A percentile compares a stretch with the other conserved stretches of the same genome.
phyloP scores from a whole-genome alignment of 306 rosid genomes.

The Casuarina cunninghamiana region DNA sequence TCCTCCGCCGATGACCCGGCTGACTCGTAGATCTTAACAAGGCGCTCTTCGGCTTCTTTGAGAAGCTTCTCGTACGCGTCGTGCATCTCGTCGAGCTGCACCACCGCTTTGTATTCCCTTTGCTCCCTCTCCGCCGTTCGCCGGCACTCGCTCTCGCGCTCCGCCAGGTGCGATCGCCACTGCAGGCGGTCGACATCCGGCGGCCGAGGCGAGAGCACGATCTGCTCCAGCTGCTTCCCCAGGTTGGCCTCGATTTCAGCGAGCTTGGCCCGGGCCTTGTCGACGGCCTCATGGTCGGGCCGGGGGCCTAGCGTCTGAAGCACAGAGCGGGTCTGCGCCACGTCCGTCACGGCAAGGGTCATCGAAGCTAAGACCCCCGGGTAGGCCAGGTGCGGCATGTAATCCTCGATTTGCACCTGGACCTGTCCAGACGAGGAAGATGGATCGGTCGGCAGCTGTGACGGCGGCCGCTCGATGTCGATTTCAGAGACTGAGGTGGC shows the following conservation, averaged over 20 bases:
- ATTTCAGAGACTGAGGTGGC: slow-evolving; percentile 4
- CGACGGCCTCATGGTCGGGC: slow-evolving; percentile 83
- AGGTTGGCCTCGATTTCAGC: slow-evolving; percentile 52
- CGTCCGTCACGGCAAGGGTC: slow-evolving; percentile 78
- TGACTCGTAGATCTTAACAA: slow-evolving; percentile 68
- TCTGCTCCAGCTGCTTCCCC: slow-evolving; percentile 61
- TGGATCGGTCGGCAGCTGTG: slow-evolving; percentile 25
- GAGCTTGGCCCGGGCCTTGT: slow-evolving; percentile 54
- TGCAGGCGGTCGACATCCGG: slow-evolving; percentile 50
- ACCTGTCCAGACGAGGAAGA: slow-evolving; percentile 19
- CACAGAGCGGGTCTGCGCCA: slow-evolving; percentile 74
- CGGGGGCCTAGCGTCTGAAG: slow-evolving; percentile 68
- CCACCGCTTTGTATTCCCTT: slow-evolving; percentile 41
- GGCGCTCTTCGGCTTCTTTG: slow-evolving; percentile 71
- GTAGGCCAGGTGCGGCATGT: slow-evolving; percentile 65
- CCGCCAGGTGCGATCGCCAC: slow-evolving; percentile 57
- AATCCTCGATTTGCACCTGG: slow-evolving; percentile 34
- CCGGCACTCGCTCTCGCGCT: slow-evolving; percentile 50
- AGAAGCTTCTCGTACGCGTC: slow-evolving; percentile 69
- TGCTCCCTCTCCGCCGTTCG: slow-evolving; percentile 56
- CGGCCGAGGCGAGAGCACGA: slow-evolving; percentile 62
- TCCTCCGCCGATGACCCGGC: slow-evolving; percentile 30
- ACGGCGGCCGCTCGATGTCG: slow-evolving; percentile 53
- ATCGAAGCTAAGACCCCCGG: slow-evolving; percentile 67
- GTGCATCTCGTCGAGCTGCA: slow-evolving; percentile 84